Percentiles rank a stretch among this genome's conserved stretches.
phyloP scores from a whole-genome alignment of 495 filamentous ascomycete genomes.

The Astrothelium subdiscretum region DNA sequence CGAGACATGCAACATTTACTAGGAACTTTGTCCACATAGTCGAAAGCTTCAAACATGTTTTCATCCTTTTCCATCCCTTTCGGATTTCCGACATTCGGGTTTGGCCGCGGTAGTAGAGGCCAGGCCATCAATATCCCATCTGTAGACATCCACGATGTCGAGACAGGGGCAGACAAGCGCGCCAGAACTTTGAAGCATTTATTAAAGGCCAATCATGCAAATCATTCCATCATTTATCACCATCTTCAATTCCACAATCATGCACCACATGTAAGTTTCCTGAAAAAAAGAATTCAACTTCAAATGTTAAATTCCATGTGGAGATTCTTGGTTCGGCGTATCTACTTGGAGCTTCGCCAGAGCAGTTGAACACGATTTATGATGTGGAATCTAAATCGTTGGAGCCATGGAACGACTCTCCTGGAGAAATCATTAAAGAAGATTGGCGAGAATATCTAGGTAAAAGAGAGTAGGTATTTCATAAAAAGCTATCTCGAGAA shows the following conservation, averaged over 20 bases:
- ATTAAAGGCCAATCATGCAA: constrained; percentile 80
- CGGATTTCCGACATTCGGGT: not conserved
- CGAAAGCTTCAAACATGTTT: constrained; percentile 6
- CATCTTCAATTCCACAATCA: constrained; percentile 78
- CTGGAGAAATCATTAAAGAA: constrained; percentile 63
- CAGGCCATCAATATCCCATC: constrained; percentile 51
- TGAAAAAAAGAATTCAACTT: not conserved
- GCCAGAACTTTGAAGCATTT: constrained; percentile 80
- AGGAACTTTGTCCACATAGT: not conserved
- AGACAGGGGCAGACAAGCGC: constrained; percentile 64
- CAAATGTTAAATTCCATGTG: constrained; percentile 8
- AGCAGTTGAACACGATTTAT: constrained; percentile 66
- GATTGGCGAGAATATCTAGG: constrained; percentile 85
- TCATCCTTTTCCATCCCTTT: constrained; percentile 24
- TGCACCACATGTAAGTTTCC: constrained; percentile 55
- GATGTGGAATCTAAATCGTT: constrained; percentile 58
- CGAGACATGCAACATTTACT: not conserved
- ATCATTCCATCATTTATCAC: constrained; percentile 73
- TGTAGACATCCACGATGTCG: constrained; percentile 64
- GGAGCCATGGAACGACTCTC: constrained; percentile 76
- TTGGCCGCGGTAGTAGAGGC: constrained; percentile 10
- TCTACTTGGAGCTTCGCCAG: constrained; percentile 60
- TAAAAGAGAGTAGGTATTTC: constrained; percentile 41
- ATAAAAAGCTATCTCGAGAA: not conserved
- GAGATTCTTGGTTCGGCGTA: constrained; percentile 71